These are phyloP conservation scores for Xylaria palmicola DNA, from an alignment of 495 filamentous ascomycete species.

Conservation along the genomic window DNA sequence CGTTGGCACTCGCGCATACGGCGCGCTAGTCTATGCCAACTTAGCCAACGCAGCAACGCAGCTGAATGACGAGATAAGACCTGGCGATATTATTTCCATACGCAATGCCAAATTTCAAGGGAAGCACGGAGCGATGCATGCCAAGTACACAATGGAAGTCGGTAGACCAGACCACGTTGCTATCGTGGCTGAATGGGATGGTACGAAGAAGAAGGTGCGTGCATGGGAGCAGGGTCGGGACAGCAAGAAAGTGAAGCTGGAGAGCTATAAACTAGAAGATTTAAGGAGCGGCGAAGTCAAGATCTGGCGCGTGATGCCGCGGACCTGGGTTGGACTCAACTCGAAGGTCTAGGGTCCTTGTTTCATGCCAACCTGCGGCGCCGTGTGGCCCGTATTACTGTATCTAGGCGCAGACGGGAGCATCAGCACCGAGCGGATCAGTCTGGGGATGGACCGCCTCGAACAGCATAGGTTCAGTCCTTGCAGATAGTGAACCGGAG, in stretches of 20 bases:
- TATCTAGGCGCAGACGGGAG: slow-evolving; percentile 6
- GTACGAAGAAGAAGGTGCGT: slow-evolving; percentile 95
- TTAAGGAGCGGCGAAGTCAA: slow-evolving; percentile 92
- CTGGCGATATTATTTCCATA: slow-evolving; percentile 90
- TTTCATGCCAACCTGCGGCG: slow-evolving; percentile 5
- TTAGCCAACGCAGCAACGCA: slow-evolving; percentile 87
- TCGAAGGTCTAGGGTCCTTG: slow-evolving; percentile 27
- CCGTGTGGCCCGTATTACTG: slow-evolving; percentile 15
- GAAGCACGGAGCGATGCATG: slow-evolving; percentile 90
- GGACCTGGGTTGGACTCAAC: slow-evolving; percentile 90
- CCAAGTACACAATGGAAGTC: slow-evolving; percentile 86
- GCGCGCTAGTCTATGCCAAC: slow-evolving; percentile 89
- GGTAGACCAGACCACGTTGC: slow-evolving; percentile 92
- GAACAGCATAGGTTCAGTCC: slow-evolving; percentile 10
- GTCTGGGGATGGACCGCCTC: neutral
- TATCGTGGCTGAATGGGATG: slow-evolving; percentile 98
- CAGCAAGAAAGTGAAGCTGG: slow-evolving; percentile 88
- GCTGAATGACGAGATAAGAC: slow-evolving; percentile 90
- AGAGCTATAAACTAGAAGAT: slow-evolving; percentile 92
- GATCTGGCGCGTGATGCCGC: slow-evolving; percentile 93
- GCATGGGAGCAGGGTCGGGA: slow-evolving; percentile 96
- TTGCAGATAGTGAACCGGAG: slow-evolving; percentile 1
- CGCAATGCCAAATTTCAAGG: slow-evolving; percentile 95
- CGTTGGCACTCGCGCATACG: slow-evolving; percentile 83
- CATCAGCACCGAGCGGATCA: slow-evolving; percentile 1